Base-by-base conservation (phyloP, 768 basidiomycete species). In the Tricholoma hemisulphureum region DNA sequence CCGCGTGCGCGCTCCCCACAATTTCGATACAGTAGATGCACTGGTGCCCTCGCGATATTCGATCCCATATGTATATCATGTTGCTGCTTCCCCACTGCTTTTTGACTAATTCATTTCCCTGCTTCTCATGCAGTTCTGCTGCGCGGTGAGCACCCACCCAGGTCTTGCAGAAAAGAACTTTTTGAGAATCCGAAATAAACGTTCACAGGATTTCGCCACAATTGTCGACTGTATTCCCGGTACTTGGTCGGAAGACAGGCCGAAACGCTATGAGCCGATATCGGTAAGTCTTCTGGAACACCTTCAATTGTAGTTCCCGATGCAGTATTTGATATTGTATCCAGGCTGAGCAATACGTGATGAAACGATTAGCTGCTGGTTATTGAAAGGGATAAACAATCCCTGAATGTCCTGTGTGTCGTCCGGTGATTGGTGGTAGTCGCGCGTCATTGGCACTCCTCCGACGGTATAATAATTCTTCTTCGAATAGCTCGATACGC, bases 21-120 rank as follows among this genome's bases (percentile, higher is more conserved):
- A 60, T 18, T 57, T 61, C 23, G 41, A 49, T 31, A 51, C 50
- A 26, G 57, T 54, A n/a, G 69, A 69, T 41, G 70, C 65, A 10
- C 76, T 78, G 69, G 74, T 80, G 1, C 81, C 79, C 1, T 77
- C 78, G 31, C 72, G 85, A 24, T 86, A 83, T 62, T 86, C 84
- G 0, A 86, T 87, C 59, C 85, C 86, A 31, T 86, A 85, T 63
- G 82, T 82, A 58, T 58, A 80, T 67, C 10, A 13, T 4, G 4
- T 11, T 13, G 3, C 13, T 6, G 37, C 43, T 20, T 18, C 20
- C 29, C 23, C n/a, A 2, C 18, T 43, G 11, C 24, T 21, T n/a
- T 5, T 31, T 26, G 16, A 6, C 11, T 49, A n/a, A 54, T 46
- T 13, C 8, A 10, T 21, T 21, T 35, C 34, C 5, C n/a, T 35